Base-by-base conservation (phyloP, 176 grass and related monocot species). In the Juncus effusus region DNA sequence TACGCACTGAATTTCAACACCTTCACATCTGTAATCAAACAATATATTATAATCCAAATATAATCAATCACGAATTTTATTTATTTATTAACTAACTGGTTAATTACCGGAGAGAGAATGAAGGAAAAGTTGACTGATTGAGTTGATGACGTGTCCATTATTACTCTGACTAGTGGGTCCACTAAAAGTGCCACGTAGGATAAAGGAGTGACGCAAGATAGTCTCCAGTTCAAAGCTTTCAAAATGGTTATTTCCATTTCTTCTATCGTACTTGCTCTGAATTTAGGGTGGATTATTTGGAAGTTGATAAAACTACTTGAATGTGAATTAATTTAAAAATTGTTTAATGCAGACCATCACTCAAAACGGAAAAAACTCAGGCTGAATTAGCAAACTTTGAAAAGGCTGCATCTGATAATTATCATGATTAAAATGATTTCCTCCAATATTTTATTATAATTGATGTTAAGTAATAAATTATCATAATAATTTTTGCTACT, bases 181-280 rank as follows among this genome's bases (percentile, higher is more conserved):
- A 74, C 54, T 14, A 88, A 54, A 16, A 88, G 76, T 0, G 72
- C 61, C 56, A 83, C 63, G 81, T 81, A 97, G 41, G 88, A 79
- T 67, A 54, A 84, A 2, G 85, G 79, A 7, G 85, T 97, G 51
- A 97, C 68, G 78, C 85, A 92, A 70, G 82, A 55, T 53, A 92
- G 59, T 1, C 85, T 82, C 88, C 88, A 97, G 64, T 82, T 82
- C 35, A 97, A 79, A 3, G 80, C 78, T 74, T 93, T 82, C 64
- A 97, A 82, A 59, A 97, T 56, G 36, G 67, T 84, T 13, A 92
- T 40, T 62, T 97, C 88, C 94, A 93, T 92, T 76, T 92, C 82
- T 38, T 73, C 59, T 59, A 92, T 47, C 6, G 75, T 56, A 4
- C 52, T 58, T 41, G 80, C 11, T 67, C 62, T 51, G 76, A 97